Conservation (phyloP, 176 grass and related monocot genomes). For the Elymus sibiricus region DNA sequence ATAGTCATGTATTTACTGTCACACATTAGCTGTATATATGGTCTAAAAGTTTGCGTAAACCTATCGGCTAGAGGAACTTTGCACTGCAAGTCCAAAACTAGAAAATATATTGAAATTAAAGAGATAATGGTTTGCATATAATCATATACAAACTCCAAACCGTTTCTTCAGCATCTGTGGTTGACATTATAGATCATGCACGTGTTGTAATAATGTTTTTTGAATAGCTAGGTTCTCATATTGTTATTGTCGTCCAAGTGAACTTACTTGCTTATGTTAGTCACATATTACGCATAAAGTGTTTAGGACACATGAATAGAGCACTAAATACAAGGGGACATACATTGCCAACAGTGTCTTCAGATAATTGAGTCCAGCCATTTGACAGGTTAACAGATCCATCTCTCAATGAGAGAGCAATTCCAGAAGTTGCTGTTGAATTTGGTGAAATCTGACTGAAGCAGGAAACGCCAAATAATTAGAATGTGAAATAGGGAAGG, state of each 20-base stretch:
- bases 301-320: neutral
- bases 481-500: slow-evolving; percentile 18
- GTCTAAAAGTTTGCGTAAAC: slow-evolving; percentile 6
- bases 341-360: slow-evolving; percentile 85
- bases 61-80: neutral
- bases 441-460: slow-evolving; percentile 89
- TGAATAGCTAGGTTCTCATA: neutral
- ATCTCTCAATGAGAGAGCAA: slow-evolving; percentile 80
- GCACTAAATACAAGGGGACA: slow-evolving; percentile 26
- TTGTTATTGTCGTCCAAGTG: neutral
- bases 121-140: neutral
- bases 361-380: slow-evolving; percentile 89
- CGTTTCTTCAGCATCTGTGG: neutral
- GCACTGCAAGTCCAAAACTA: neutral
- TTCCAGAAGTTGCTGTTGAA: slow-evolving; percentile 81
- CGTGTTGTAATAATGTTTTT: neutral
- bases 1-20: neutral
- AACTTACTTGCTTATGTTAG: neutral
- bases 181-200: slow-evolving; percentile 2
- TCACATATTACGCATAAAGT: neutral
- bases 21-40: neutral
- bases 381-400: slow-evolving; percentile 94
- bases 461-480: slow-evolving; percentile 29
- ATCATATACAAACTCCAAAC: neutral
- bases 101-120: slow-evolving; percentile 16